These are phyloP conservation scores for Balansia obtecta DNA, from an alignment of 2,329 filamentous ascomycete genomes.

Conservation along the genomic window DNA sequence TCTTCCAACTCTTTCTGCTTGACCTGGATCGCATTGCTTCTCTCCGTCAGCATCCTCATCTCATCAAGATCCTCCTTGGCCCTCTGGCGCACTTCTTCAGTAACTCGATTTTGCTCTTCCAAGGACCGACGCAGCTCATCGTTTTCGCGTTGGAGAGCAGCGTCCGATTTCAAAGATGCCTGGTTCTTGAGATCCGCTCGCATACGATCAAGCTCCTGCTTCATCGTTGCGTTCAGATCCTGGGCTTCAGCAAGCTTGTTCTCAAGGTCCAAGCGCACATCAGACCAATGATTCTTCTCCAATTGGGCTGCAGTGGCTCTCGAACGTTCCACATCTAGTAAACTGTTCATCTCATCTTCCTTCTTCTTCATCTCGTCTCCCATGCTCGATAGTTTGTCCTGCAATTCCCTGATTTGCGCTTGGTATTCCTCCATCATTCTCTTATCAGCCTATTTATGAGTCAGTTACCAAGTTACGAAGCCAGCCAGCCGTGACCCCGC, in stretches of 20 bases:
- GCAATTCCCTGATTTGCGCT: conserved; percentile 60
- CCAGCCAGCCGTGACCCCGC: neutral
- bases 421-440: conserved; percentile 71
- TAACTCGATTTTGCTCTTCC: conserved; percentile 65
- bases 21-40: conserved; percentile 67
- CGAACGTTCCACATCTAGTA: conserved; percentile 47
- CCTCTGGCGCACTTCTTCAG: conserved; percentile 75
- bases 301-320: conserved; percentile 36
- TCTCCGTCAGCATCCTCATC: conserved; percentile 76
- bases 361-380: conserved; percentile 58
- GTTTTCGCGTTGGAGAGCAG: conserved; percentile 55
- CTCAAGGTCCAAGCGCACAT: conserved; percentile 56
- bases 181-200: conserved; percentile 36
- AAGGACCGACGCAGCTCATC: conserved; percentile 53
- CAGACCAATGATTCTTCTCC: conserved; percentile 61
- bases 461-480: neutral
- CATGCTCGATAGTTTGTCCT: conserved; percentile 59
- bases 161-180: conserved; percentile 25
- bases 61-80: conserved; percentile 74
- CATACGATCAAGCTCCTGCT: conserved; percentile 64
- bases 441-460: conserved; percentile 44
- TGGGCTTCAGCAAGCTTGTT: conserved; percentile 62
- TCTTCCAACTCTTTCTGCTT: conserved; percentile 68
- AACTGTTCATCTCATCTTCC: conserved; percentile 53
- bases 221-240: conserved; percentile 65